Evolutionary conservation across 257 asterid species (phyloP).

Genomic region (Orobanche coerulescens): DNA sequence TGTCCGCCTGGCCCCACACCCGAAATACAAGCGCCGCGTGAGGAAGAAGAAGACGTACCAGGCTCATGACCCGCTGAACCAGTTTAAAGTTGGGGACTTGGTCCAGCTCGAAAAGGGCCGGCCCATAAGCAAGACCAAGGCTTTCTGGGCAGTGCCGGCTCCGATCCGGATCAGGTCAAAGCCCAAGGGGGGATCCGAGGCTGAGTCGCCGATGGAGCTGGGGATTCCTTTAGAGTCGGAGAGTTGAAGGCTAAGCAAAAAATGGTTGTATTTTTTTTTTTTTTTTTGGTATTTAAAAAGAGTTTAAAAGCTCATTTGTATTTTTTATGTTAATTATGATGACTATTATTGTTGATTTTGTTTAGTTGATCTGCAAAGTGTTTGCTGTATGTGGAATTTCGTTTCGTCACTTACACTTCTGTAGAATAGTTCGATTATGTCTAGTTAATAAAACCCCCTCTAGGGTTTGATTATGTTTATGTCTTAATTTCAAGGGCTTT

Average conservation of each 20-base stretch:
- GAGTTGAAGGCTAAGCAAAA: conserved; percentile 6
- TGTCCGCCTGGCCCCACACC: conserved; percentile 79
- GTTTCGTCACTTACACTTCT: too few relatives aligned
- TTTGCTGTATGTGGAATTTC: too few relatives aligned
- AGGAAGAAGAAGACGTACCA: conserved; percentile 92
- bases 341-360: background rate
- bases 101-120: conserved; percentile 74
- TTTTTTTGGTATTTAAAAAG: background rate
- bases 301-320: background rate
- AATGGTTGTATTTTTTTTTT: background rate
- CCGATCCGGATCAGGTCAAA: conserved; percentile 28
- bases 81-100: conserved; percentile 70
- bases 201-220: conserved; percentile 28
- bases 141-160: conserved; percentile 59
- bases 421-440: too few relatives aligned
- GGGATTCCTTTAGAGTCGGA: conserved; percentile 47
- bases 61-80: conserved; percentile 83
- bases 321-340: conserved; percentile 19
- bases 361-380: too few relatives aligned
- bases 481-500: too few relatives aligned
- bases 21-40: conserved; percentile 91
- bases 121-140: conserved; percentile 82
- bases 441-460: too few relatives aligned
- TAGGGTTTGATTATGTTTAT: too few relatives aligned
- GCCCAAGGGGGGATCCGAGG: conserved; percentile 19